Conservation (phyloP, 106 monocot species). For the Dendrobium officinale region DNA sequence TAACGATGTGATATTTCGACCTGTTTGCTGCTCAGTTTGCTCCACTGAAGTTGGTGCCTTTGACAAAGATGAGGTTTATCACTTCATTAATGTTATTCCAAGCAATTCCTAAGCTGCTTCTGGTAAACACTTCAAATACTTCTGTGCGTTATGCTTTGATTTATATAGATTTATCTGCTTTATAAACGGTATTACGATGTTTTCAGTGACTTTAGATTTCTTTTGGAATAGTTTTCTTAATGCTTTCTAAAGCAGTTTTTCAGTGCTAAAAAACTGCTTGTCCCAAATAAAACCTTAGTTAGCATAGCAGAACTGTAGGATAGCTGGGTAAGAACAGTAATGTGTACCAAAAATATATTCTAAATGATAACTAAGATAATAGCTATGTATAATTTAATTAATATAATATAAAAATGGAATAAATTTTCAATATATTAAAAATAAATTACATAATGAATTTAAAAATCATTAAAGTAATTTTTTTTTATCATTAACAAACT, state of each 20-base stretch:
- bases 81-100: slow-evolving; percentile 93
- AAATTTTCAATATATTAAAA: too few relatives aligned
- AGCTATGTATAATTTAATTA: not conserved
- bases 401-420: not conserved
- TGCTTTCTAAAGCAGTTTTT: too few relatives aligned
- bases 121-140: not conserved
- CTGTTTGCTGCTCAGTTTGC: slow-evolving; percentile 84
- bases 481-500: too few relatives aligned
- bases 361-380: not conserved
- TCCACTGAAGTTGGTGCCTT: slow-evolving; percentile 80
- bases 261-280: too few relatives aligned
- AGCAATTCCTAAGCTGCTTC: slow-evolving; percentile 55
- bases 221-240: too few relatives aligned
- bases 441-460: too few relatives aligned
- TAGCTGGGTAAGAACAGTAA: not conserved
- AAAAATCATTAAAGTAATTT: too few relatives aligned
- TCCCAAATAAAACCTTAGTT: not conserved
- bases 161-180: not conserved
- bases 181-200: not conserved
- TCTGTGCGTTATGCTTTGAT: not conserved
- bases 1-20: slow-evolving; percentile 25
- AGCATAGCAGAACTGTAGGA: not conserved
- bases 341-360: not conserved
- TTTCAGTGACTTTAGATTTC: not conserved
- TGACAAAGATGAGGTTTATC: slow-evolving; percentile 79